Evolutionary conservation across 75 land plant genomes (phyloP).

Genomic region (Cupressus sempervirens): DNA sequence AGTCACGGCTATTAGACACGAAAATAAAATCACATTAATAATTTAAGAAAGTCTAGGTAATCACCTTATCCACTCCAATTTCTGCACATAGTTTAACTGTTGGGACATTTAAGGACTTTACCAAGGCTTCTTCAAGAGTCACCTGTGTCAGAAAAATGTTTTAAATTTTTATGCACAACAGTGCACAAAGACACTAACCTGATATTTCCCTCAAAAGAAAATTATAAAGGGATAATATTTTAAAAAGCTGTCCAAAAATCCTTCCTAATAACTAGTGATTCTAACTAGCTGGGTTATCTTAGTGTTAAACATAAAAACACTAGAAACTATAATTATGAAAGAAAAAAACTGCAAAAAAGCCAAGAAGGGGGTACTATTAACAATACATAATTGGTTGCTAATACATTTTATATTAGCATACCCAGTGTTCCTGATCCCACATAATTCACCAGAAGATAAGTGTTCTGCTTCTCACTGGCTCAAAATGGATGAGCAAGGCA

Average conservation of each 20-base stretch:
- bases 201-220: background rate
- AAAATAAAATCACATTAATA: background rate
- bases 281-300: background rate
- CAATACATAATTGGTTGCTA: background rate
- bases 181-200: background rate
- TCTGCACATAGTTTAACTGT: constrained; percentile 44
- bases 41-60: background rate
- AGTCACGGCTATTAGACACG: background rate
- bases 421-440: background rate
- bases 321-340: background rate
- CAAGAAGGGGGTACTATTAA: background rate
- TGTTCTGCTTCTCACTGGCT: background rate
- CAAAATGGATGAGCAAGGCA: background rate
- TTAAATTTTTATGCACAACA: background rate
- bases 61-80: constrained; percentile 43
- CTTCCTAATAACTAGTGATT: background rate
- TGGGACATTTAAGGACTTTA: constrained; percentile 33
- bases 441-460: background rate
- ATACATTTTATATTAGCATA: background rate
- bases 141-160: constrained; percentile 16
- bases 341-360: background rate
- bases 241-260: background rate
- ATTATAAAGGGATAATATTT: background rate
- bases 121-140: constrained; percentile 34
- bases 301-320: background rate